Base-by-base conservation (phyloP, 352 stramenopile species). In the Phytophthora citricola region DNA sequence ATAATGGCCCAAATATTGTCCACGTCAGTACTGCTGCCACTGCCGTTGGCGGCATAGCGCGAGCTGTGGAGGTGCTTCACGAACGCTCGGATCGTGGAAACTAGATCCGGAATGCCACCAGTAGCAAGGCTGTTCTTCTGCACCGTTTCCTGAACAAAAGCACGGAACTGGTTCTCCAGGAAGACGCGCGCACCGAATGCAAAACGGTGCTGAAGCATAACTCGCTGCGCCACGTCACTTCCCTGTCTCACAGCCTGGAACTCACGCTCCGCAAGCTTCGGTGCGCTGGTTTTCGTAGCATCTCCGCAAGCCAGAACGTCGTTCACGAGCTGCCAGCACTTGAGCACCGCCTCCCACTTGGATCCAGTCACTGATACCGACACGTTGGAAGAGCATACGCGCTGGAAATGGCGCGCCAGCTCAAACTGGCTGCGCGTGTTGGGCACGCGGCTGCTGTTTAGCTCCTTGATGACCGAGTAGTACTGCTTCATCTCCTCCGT, bases 401-500 rank as follows among this genome's bases (percentile, higher is more conserved):
- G 72, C 53, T 90, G 72, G 57, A 94, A 93, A 24, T 66, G 53
- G 20, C 70, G 73, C 7, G 85, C 76, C 12, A 94, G 58, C 24
- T 92, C 81, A 58, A 90, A 94, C 50, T 92, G 82, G 57, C 75
- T 89, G 60, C 86, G 82, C 17, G 82, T 83, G 48, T 84, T 82
- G 1, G 86, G 86, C 32, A 93, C 78, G 54, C 86, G 83, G 40
- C 77, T 83, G 36, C 59, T 75, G 58, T 92, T 92, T 34, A 94
- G 80, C 38, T 92, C 83, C 26, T 85, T 84, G 32, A 93, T 69
- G 32, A 93, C 81, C 46, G 66, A 70, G 51, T 81, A 87, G 71
- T 90, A 94, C 63, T 85, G 73, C 69, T 91, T 91, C 87, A 95
- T 95, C 58, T 93, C 83, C 27, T 95, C 83, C 12, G 73, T 93